A percentile compares a stretch with the other conserved stretches of the same genome.
phyloP scores from a whole-genome alignment of 352 stramenopile genomes.

The Phytophthora fragariaefolia region DNA sequence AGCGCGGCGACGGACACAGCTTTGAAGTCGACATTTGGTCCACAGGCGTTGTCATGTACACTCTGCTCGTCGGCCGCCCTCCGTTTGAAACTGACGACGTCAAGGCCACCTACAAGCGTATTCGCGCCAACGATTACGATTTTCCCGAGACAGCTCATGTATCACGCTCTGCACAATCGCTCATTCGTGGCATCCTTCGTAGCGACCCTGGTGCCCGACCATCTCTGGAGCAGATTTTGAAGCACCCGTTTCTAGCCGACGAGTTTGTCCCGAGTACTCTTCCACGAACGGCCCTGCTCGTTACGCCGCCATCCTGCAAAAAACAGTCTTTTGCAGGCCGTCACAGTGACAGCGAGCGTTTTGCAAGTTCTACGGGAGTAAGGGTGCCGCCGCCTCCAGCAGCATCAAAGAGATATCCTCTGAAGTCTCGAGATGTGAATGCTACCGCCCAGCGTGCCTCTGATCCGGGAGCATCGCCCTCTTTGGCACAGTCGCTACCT shows the following conservation, averaged over 20 bases:
- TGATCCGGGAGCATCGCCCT: conserved; percentile 30
- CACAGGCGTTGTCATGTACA: conserved; percentile 98
- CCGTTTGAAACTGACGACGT: conserved; percentile 98
- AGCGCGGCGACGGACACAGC: conserved; percentile 92
- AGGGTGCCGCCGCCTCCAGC: conserved; percentile 28
- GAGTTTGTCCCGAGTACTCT: conserved; percentile 62
- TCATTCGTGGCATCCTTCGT: conserved; percentile 79
- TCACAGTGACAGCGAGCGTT: conserved; percentile 33
- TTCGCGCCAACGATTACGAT: conserved; percentile 95
- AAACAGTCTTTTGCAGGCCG: conserved; percentile 27
- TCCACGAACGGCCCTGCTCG: conserved; percentile 65
- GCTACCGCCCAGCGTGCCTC: conserved; percentile 34
- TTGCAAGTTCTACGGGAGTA: conserved; percentile 31
- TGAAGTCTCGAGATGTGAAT: conserved; percentile 49
- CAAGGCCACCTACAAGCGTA: conserved; percentile 98
- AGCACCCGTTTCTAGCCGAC: conserved; percentile 79
- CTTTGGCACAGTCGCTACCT: conserved; percentile 26
- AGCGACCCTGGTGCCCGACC: conserved; percentile 74
- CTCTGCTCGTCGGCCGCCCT: conserved; percentile 96
- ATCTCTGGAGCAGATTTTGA: conserved; percentile 78
- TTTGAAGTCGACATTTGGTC: conserved; percentile 99
- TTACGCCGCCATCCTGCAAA: conserved; percentile 76
- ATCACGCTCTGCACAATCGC: conserved; percentile 73
- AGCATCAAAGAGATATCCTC: conserved; percentile 42
- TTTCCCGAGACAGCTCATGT: conserved; percentile 93